Evolutionary conservation across 768 basidiomycete species (phyloP), one percentile per base, ranked within the genome.

Genomic region (Hortiboletus campestris): DNA sequence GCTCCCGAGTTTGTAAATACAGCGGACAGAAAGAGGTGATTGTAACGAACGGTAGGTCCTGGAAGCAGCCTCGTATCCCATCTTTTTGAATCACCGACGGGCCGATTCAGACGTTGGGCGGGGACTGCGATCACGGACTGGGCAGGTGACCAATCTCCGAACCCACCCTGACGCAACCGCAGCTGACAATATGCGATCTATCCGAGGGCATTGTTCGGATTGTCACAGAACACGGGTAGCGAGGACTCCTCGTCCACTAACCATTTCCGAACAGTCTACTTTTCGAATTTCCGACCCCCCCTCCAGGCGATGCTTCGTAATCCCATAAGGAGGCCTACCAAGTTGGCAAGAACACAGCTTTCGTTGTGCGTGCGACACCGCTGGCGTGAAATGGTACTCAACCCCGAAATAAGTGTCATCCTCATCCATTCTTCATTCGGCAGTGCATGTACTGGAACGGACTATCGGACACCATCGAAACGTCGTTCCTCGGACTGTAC

Each of bases 341-440:
- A n/a, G n/a, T n/a, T n/a, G n/a, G n/a, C n/a, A n/a, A 49, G 4
- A 40, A 35, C 56, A 58, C 57, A 45, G 47, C 56, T 51, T 46
- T 39, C 20, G 9, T 38, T 51, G 57, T 58, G 44, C 48, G 56
- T 29, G 39, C 34, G 43, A 50, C 16, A 43, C 22, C 12, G 53
- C 11, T 46, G 29, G 42, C 28, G 2, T 22, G 25, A 38, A 17
- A 39, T 38, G 12, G 41, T 52, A 17, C 10, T 19, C 43, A 34
- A 17, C 22, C 31, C n/a, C 62, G 40, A 50, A 53, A 39, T 42
- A 35, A n/a, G n/a, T n/a, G n/a, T n/a, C n/a, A n/a, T n/a, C n/a
- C 49, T 35, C 20, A 19, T 31, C 6, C 40, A 31, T 45, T 43
- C 44, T 19, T 53, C 39, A 49, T 36, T 5, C 35, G 22, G 31